Base-by-base conservation (phyloP, 495 filamentous ascomycete genomes). In the Penicillium pancosmium region DNA sequence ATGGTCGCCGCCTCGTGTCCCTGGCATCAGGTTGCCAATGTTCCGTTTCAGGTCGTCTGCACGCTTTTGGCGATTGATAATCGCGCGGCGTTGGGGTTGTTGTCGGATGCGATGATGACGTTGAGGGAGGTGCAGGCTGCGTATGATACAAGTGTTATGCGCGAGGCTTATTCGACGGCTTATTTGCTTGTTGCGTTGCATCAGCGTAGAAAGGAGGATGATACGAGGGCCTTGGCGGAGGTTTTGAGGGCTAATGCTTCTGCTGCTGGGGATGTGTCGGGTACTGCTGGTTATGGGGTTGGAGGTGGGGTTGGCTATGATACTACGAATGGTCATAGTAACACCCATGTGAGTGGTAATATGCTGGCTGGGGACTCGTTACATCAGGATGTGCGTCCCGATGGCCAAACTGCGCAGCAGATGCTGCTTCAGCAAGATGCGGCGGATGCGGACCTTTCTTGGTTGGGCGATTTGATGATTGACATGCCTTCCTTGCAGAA, bases 21-120 rank as follows among this genome's bases (percentile, higher is more conserved):
- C 1, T 86, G 82, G 83, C 82, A 84, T 57, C 79, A 84, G 55
- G 70, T 80, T 11, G 77, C 80, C 21, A 79, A 82, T 48, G 78
- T 81, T 1, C 78, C 82, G 0, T 85, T 86, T 57, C 83, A 86
- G 56, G 71, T 78, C 6, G 69, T 85, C 49, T 83, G 81, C 56
- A 73, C 81, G 0, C 69, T 83, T 4, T 65, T 86, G 15, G 77
- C 80, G 1, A 81, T 85, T 31, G 80, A 82, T 47, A 82, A 69
- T 16, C 70, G 74, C 0, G 70, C 78, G 2, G 79, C 79, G 11
- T 59, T 85, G 15, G 67, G 60, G 7, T 61, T 81, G 56, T 64
- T 86, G 6, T 64, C 71, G 11, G 73, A 75, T n/a, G 80, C 83
- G 0, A 77, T 86, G 75, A 68, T 64, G n/a, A 78, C 78, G 4